phyloP scores from a whole-genome alignment of 2,329 filamentous ascomycete genomes.

The Aspergillus oerlinghausenensis region DNA sequence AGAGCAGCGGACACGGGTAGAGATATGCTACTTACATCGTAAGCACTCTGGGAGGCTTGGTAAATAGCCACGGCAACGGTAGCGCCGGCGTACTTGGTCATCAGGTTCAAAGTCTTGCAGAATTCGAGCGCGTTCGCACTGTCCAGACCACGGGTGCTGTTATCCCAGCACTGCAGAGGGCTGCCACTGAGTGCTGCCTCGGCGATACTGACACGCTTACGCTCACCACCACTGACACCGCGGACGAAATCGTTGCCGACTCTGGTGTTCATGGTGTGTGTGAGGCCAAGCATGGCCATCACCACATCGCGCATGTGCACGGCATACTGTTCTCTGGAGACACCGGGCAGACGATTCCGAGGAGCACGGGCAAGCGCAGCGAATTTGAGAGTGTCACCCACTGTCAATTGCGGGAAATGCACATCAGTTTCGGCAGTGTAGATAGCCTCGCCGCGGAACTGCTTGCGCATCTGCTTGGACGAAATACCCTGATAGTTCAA shows the following conservation, averaged over 20 bases:
- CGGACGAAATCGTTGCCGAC: conserved; percentile 55
- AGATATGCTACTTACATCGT: conserved; percentile 38
- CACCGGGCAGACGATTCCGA: conserved; percentile 35
- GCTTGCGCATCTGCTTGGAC: conserved; percentile 61
- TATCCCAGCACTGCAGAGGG: conserved; percentile 46
- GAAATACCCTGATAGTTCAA: conserved; percentile 70
- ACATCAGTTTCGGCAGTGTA: conserved; percentile 83
- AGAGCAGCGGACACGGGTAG: neutral
- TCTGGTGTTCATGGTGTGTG: conserved; percentile 50
- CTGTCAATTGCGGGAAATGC: conserved; percentile 72
- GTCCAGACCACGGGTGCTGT: conserved; percentile 50
- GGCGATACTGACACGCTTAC: conserved; percentile 59
- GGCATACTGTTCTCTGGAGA: conserved; percentile 41
- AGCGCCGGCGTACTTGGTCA: conserved; percentile 47
- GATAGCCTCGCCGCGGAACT: conserved; percentile 78
- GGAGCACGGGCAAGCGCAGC: conserved; percentile 63
- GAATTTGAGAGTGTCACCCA: conserved; percentile 75
- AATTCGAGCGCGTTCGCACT: conserved; percentile 56
- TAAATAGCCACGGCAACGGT: conserved; percentile 56
- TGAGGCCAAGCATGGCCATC: conserved; percentile 43
- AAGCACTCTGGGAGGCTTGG: conserved; percentile 45
- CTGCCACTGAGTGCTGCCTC: conserved; percentile 48
- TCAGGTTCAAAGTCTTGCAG: conserved; percentile 47
- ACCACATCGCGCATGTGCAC: conserved; percentile 42
- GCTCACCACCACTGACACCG: conserved; percentile 58